Conservation (phyloP, 2,329 filamentous ascomycete species). For the Pseudocercospora vitis region DNA sequence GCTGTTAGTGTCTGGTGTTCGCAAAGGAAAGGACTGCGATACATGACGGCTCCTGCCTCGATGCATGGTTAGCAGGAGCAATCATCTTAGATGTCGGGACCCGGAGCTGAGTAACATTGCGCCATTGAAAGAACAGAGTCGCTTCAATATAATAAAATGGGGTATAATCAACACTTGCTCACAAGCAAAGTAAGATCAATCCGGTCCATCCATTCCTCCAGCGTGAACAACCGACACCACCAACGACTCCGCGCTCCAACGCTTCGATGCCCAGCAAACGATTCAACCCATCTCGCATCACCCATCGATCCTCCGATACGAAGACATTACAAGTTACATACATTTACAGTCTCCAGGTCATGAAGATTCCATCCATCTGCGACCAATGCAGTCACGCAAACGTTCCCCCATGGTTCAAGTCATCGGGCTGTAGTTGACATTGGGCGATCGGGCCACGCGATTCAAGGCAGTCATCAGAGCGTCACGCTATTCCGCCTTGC, state of each 20-base stretch:
- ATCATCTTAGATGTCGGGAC: too few species aligned
- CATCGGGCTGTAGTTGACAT: too few species aligned
- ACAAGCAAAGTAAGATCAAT: not conserved
- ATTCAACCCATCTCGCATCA: not conserved
- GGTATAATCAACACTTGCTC: not conserved
- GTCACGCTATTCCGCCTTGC: constrained; percentile 1
- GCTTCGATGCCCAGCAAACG: not conserved
- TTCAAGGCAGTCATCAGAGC: constrained; percentile 1
- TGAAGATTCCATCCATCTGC: not conserved
- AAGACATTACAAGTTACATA: not conserved
- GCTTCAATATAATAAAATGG: not conserved
- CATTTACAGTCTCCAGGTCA: not conserved
- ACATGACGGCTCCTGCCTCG: too few species aligned
- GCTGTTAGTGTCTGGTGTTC: too few species aligned
- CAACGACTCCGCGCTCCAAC: not conserved
- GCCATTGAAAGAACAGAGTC: not conserved
- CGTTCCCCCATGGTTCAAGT: too few species aligned
- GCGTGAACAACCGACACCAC: too few species aligned
- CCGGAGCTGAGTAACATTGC: too few species aligned
- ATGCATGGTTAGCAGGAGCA: too few species aligned
- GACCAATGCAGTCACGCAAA: not conserved
- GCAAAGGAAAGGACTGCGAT: too few species aligned
- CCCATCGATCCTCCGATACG: not conserved
- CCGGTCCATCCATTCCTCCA: not conserved
- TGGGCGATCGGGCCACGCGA: not conserved